These are phyloP conservation scores for Sporothrix schenckii DNA, from an alignment of 2,329 filamentous ascomycete species.

Conservation along the genomic window DNA sequence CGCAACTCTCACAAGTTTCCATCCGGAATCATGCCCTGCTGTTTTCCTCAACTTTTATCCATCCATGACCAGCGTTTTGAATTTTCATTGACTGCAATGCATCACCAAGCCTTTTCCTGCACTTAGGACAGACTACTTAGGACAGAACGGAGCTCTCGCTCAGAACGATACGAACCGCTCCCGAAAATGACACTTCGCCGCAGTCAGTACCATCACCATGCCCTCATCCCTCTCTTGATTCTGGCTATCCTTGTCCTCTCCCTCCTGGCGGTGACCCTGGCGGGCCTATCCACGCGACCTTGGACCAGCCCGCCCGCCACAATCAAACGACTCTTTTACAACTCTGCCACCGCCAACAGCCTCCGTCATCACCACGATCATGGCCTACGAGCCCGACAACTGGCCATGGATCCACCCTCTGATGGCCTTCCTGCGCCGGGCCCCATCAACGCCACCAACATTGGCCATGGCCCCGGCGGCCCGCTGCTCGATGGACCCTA, in stretches of 20 bases:
- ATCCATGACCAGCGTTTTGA: neutral
- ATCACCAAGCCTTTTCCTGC: neutral
- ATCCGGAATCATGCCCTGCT: neutral
- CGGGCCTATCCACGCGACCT: neutral
- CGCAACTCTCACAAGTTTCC: neutral
- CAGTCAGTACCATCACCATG: neutral
- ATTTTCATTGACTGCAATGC: neutral
- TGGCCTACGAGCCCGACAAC: neutral
- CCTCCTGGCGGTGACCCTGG: neutral
- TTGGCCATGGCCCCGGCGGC: constrained; percentile 31
- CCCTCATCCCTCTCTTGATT: neutral
- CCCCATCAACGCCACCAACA: neutral
- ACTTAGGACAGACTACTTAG: neutral
- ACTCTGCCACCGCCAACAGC: neutral
- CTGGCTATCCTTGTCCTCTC: neutral
- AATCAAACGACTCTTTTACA: neutral
- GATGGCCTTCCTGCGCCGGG: constrained; percentile 28
- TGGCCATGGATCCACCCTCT: neutral
- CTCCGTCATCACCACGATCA: neutral
- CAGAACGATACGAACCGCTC: neutral
- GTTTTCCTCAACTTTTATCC: neutral
- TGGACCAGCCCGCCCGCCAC: neutral
- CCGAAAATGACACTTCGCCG: neutral
- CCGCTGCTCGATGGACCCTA: constrained; percentile 33
- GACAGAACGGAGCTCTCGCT: neutral